A percentile compares a stretch with the other conserved stretches of the same genome.
Conservation (phyloP, 352 stramenopile genomes). For the Phytophthora agathidicida region DNA sequence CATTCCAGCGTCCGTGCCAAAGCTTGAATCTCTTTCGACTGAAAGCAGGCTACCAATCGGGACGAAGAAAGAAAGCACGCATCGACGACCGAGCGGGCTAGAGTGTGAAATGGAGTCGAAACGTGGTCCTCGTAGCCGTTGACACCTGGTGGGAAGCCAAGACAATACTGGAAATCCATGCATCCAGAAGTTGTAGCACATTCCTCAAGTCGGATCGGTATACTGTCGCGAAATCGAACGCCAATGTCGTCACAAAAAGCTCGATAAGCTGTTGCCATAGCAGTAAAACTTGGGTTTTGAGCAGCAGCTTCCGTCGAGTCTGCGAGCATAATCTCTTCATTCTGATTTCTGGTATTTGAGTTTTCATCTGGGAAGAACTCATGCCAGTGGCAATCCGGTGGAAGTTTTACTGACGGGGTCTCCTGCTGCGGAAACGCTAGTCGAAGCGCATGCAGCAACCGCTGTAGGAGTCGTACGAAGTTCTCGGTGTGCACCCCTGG, state of each 20-base stretch:
- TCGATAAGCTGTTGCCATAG: constrained; percentile 55
- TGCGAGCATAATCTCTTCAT: constrained; percentile 1
- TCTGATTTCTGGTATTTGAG: constrained; percentile 10
- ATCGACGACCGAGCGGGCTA: constrained; percentile 19
- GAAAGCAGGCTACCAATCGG: constrained; percentile 16
- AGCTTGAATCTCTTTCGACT: constrained; percentile 55
- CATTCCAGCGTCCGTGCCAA: constrained; percentile 48
- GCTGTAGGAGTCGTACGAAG: constrained; percentile 60
- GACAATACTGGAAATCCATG: constrained; percentile 73
- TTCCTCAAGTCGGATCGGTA: constrained; percentile 53
- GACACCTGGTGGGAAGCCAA: constrained; percentile 41
- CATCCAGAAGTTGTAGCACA: constrained; percentile 42
- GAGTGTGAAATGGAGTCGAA: constrained; percentile 13
- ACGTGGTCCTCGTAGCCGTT: constrained; percentile 32
- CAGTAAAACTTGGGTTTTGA: constrained; percentile 26
- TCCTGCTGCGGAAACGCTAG: constrained; percentile 51
- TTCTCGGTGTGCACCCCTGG: constrained; percentile 59
- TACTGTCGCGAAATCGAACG: constrained; percentile 52
- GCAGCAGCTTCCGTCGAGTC: not conserved
- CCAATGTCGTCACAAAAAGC: constrained; percentile 69
- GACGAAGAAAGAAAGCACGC: constrained; percentile 20
- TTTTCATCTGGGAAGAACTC: constrained; percentile 47
- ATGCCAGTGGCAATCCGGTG: constrained; percentile 51
- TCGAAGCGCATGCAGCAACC: constrained; percentile 49
- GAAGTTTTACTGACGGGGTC: constrained; percentile 38